Percentiles rank a stretch among this genome's conserved stretches.
Conservation (phyloP, 2,329 filamentous ascomycete species). For the Shiraia bambusicola region DNA sequence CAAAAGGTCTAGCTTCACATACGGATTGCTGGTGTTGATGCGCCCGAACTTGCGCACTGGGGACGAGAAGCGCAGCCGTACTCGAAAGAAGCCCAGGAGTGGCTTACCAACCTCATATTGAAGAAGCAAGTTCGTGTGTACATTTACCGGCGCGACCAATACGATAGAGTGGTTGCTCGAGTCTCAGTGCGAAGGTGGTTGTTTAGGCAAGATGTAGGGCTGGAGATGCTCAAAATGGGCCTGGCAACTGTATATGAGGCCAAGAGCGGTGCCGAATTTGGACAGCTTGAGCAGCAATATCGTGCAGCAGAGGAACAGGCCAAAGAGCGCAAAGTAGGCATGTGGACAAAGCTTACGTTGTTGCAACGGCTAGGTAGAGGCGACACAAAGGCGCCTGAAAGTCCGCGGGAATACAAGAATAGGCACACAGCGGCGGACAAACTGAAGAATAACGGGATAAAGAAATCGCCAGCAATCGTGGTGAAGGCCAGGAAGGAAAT, state of each 20-base stretch:
- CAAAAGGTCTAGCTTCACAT: conserved; percentile 68
- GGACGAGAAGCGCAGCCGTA: conserved; percentile 84
- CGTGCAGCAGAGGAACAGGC: conserved; percentile 62
- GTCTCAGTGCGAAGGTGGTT: conserved; percentile 71
- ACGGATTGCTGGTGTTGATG: conserved; percentile 88
- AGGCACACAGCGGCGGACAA: conserved; percentile 51
- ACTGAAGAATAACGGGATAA: conserved; percentile 36
- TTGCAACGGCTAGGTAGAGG: conserved; percentile 51
- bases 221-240: conserved; percentile 84
- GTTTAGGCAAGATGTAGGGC: conserved; percentile 75
- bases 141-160: conserved; percentile 85
- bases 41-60: conserved; percentile 91
- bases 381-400: conserved; percentile 63
- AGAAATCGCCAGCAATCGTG: no score
- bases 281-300: conserved; percentile 64
- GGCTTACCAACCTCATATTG: conserved; percentile 73
- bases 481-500: no score
- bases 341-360: conserved; percentile 65
- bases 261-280: conserved; percentile 86
- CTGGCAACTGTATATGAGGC: conserved; percentile 92
- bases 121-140: conserved; percentile 76
- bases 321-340: conserved; percentile 46
- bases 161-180: conserved; percentile 84
- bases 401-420: conserved; percentile 83
- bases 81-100: conserved; percentile 75